Evolutionary conservation across 192 early-diverging fungal genomes (phyloP).

Genomic region (Coemansia asiatica): DNA sequence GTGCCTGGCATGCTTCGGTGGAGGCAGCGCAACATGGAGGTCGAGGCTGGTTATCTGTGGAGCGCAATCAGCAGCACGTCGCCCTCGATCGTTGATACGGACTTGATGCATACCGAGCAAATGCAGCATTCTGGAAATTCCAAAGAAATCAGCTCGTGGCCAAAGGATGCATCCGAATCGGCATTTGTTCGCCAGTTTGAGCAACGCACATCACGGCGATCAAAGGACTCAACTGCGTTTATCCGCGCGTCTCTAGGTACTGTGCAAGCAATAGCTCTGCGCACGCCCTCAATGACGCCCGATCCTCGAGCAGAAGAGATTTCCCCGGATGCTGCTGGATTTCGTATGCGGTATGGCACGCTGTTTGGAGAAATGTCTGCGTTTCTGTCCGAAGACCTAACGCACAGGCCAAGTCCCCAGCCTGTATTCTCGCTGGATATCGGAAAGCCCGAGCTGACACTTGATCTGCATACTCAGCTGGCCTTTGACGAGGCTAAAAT

Average conservation of each 20-base stretch:
- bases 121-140: neutral
- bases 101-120: slow-evolving; percentile 7
- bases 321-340: slow-evolving; percentile 24
- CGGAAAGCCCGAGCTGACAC: slow-evolving; percentile 34
- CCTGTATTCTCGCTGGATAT: slow-evolving; percentile 39
- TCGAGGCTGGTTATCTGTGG: slow-evolving; percentile 49
- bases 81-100: slow-evolving; percentile 18
- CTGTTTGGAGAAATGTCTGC: slow-evolving; percentile 54
- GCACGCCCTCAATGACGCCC: slow-evolving; percentile 46
- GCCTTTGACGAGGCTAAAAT: slow-evolving; percentile 38
- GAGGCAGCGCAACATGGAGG: slow-evolving; percentile 40
- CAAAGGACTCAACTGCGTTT: slow-evolving; percentile 52
- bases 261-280: slow-evolving; percentile 39
- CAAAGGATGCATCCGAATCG: slow-evolving; percentile 8
- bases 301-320: slow-evolving; percentile 49
- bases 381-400: slow-evolving; percentile 50
- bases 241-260: slow-evolving; percentile 25
- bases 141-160: slow-evolving; percentile 17
- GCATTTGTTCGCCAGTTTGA: slow-evolving; percentile 25
- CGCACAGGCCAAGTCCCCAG: slow-evolving; percentile 40
- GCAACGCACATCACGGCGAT: slow-evolving; percentile 15
- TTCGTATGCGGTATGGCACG: slow-evolving; percentile 34
- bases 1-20: slow-evolving; percentile 49
- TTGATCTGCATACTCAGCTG: slow-evolving; percentile 43
- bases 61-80: slow-evolving; percentile 33